phyloP scores from a whole-genome alignment of 306 rosid genomes.

The Abrus pulchellus region DNA sequence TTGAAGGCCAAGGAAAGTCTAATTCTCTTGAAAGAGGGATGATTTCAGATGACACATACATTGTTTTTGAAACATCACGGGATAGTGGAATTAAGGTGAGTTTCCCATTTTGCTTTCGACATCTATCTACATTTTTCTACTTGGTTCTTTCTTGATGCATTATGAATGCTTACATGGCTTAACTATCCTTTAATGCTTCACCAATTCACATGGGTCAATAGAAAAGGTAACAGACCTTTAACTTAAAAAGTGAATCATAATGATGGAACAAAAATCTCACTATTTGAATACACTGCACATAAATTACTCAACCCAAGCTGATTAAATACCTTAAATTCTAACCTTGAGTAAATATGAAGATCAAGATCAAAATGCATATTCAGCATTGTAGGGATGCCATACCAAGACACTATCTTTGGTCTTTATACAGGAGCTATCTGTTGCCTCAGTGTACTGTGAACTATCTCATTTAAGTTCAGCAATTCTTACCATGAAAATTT shows the following conservation, averaged over 20 bases:
- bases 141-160: constrained; percentile 11
- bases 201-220: not conserved
- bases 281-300: not conserved
- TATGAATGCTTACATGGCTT: constrained; percentile 35
- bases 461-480: no score
- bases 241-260: no score
- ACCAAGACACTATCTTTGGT: not conserved
- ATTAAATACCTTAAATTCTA: not conserved
- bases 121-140: not conserved
- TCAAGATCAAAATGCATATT: not conserved
- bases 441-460: no score
- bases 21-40: constrained; percentile 82
- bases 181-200: constrained; percentile 35
- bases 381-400: not conserved
- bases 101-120: constrained; percentile 42
- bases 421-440: no score
- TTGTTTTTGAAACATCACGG: constrained; percentile 82
- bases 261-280: not conserved
- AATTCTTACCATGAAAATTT: no score
- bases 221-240: not conserved
- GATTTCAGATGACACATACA: constrained; percentile 81
- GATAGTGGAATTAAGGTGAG: constrained; percentile 93
- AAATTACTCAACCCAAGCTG: not conserved
- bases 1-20: constrained; percentile 77
- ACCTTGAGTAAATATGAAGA: not conserved